Evolutionary conservation across 805 yeast species (phyloP), one percentile per base, ranked within the genome.

Genomic region (Kodamaea fukazawae): DNA sequence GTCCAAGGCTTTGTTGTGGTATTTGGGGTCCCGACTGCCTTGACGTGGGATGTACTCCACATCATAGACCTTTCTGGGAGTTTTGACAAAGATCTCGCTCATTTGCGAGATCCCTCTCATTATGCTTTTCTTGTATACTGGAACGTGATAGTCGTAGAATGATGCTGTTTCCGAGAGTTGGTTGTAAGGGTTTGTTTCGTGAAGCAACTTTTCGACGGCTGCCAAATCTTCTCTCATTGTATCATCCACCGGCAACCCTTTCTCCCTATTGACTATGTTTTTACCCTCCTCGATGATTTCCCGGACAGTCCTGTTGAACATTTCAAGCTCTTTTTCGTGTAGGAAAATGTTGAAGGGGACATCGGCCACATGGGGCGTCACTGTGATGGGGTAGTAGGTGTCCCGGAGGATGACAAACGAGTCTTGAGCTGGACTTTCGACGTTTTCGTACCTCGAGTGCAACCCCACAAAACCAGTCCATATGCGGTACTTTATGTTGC

Each of bases 341-440:
- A 13, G 9, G 25, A 37, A 29, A 14, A 20, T 11, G 11, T 13
- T 23, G 9, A 25, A 22, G n/a, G 28, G 23, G 13, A 17, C 31
- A 13, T 30, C 33, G 18, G 11, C 31, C 10, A 28, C 22, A 10
- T 12, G 27, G 9, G 40, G 34, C 20, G 64, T 40, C 9, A 66
- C 54, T 30, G 71, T 51, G 3, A 65, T 42, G 29, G 44, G 49
- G 7, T 49, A 48, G 7, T 46, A 44, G 12, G 44, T 27, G 37
- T 67, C 68, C 46, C 63, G 65, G 34, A 67, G 52, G 22, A 67
- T 66, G 18, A 66, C 58, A 44, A 55, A 67, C 49, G 67, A 73
- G 41, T 67, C 71, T 46, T 71, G 70, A 20, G 40, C 42, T 18
- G 61, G 52, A 43, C 64, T 65, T 34, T 61, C 55, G 42, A 63